Evolutionary conservation across 2,329 filamentous ascomycete species (phyloP).

Genomic region (Juglanconis juglandina): DNA sequence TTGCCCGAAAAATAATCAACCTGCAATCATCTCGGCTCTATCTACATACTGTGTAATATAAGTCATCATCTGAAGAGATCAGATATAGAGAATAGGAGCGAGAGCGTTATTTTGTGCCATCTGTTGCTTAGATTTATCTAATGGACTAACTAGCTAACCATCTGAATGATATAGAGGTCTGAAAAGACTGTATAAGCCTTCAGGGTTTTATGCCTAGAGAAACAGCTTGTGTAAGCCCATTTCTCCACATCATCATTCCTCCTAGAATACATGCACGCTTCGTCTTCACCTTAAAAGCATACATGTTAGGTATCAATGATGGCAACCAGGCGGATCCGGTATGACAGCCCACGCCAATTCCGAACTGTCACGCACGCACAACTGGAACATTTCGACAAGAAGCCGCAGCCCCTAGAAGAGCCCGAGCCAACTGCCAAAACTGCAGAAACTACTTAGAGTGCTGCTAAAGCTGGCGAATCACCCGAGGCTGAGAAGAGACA

Average conservation of each 20-base stretch:
- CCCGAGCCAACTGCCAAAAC: background rate
- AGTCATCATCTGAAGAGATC: background rate
- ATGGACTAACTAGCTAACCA: too few relatives aligned
- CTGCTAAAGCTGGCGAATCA: background rate
- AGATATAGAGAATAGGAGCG: too few relatives aligned
- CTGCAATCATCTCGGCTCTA: background rate
- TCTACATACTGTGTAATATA: background rate
- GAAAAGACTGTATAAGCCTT: too few relatives aligned
- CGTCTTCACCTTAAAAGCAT: background rate
- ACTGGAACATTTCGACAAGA: constrained; percentile 5
- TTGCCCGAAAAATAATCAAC: background rate
- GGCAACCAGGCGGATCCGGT: background rate
- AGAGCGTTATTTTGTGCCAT: too few relatives aligned
- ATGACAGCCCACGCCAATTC: background rate
- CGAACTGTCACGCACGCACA: background rate
- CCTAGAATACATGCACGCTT: background rate
- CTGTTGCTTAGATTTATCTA: too few relatives aligned
- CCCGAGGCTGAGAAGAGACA: background rate
- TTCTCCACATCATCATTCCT: background rate
- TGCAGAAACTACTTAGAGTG: background rate
- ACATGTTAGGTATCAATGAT: background rate
- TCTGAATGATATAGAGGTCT: too few relatives aligned
- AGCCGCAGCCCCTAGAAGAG: background rate
- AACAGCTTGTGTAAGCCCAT: too few relatives aligned
- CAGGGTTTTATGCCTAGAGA: too few relatives aligned